Percentiles rank a stretch among this genome's conserved stretches.
Conservation (phyloP, 768 basidiomycete genomes). For the Cyclocybe aegerita region DNA sequence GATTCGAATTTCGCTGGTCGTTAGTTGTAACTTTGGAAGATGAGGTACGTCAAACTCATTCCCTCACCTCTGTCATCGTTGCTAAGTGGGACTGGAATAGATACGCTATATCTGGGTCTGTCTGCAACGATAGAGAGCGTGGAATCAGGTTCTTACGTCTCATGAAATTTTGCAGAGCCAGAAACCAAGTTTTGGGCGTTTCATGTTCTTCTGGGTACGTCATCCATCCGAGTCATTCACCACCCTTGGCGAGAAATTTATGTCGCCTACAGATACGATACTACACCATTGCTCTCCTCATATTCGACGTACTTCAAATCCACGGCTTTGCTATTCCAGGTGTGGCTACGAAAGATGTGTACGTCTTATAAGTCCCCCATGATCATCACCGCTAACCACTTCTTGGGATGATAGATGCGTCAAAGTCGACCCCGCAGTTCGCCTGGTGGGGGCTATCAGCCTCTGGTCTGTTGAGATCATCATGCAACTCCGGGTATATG, state of each 20-base stretch:
- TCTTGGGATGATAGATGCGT: slow-evolving; percentile 31
- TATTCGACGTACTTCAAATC: slow-evolving; percentile 45
- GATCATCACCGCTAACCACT: not conserved
- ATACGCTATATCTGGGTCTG: slow-evolving; percentile 39
- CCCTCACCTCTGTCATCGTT: not conserved
- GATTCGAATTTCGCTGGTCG: not conserved
- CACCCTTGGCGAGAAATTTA: not conserved
- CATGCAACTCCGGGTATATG: slow-evolving; percentile 46
- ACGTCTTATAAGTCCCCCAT: slow-evolving; percentile 11
- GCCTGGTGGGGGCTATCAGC: slow-evolving; percentile 40
- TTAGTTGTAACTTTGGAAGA: slow-evolving; percentile 23
- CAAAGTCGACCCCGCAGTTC: slow-evolving; percentile 41
- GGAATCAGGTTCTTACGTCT: not conserved
- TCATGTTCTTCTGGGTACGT: slow-evolving; percentile 40
- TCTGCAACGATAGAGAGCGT: not conserved
- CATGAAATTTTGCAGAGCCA: slow-evolving; percentile 25
- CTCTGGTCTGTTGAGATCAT: slow-evolving; percentile 51
- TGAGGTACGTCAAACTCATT: slow-evolving; percentile 14
- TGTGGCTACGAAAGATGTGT: slow-evolving; percentile 35
- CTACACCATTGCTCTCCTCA: slow-evolving; percentile 39
- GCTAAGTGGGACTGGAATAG: slow-evolving; percentile 13
- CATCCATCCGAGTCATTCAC: not conserved
- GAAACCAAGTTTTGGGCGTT: slow-evolving; percentile 29
- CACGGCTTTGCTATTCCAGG: slow-evolving; percentile 41
- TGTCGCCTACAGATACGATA: slow-evolving; percentile 37